Percentiles rank a stretch among this genome's conserved stretches.
These are phyloP conservation scores for Sugiyamaella mastotermitis DNA, from an alignment of 805 yeast species.

Conservation along the genomic window DNA sequence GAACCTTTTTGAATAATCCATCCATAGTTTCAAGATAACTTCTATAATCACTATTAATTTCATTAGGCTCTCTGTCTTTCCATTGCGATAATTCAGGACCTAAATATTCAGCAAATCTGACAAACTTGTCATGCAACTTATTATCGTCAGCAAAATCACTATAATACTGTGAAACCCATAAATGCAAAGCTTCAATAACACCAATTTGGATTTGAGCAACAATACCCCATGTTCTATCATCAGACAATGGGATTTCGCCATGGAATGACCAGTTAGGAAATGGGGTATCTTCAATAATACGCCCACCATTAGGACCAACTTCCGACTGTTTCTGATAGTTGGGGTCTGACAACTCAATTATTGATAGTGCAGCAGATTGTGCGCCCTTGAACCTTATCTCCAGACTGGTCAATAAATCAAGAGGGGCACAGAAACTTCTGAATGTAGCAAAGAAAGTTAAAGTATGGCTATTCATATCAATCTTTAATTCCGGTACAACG, in stretches of 20 bases:
- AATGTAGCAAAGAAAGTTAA: slow-evolving; percentile 66
- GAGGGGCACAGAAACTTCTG: slow-evolving; percentile 58
- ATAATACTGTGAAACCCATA: slow-evolving; percentile 68
- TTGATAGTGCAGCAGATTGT: slow-evolving; percentile 52
- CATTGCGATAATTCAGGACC: slow-evolving; percentile 53
- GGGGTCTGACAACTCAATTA: slow-evolving; percentile 26
- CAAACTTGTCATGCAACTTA: slow-evolving; percentile 50
- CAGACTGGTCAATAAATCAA: slow-evolving; percentile 45
- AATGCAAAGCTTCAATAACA: slow-evolving; percentile 65
- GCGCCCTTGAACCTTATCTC: slow-evolving; percentile 56
- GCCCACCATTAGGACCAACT: not conserved
- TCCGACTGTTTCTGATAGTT: not conserved
- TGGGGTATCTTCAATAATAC: slow-evolving; percentile 10
- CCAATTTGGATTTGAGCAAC: slow-evolving; percentile 78
- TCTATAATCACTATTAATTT: slow-evolving; percentile 17
- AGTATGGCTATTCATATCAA: slow-evolving; percentile 61
- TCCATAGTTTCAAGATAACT: slow-evolving; percentile 25
- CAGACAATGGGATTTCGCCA: slow-evolving; percentile 27
- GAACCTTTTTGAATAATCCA: slow-evolving; percentile 53
- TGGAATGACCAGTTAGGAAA: slow-evolving; percentile 24
- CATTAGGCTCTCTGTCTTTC: slow-evolving; percentile 14
- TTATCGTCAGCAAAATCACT: slow-evolving; percentile 68
- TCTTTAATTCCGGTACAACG: slow-evolving; percentile 34
- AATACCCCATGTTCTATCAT: slow-evolving; percentile 55
- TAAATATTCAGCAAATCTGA: slow-evolving; percentile 58